phyloP scores from a whole-genome alignment of 2,329 filamentous ascomycete species.

The Parastagonospora nodorum region DNA sequence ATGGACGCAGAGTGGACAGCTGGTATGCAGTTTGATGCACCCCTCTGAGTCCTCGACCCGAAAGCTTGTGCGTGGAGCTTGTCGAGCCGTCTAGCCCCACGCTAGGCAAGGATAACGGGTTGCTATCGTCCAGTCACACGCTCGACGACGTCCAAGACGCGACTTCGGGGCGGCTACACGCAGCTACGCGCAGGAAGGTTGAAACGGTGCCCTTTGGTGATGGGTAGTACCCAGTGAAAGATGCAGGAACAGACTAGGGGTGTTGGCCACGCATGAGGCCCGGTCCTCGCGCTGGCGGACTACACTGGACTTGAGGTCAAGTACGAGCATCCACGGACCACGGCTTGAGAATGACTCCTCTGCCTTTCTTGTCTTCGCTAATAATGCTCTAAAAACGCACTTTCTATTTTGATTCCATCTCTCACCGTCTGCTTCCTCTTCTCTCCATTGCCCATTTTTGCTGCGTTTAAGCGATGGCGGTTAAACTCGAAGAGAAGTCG shows the following conservation, averaged over 20 bases:
- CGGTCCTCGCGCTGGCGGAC: slow-evolving; percentile 25
- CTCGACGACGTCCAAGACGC: slow-evolving; percentile 27
- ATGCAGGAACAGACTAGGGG: slow-evolving; percentile 37
- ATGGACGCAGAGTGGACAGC: slow-evolving; percentile 13
- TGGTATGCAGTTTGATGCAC: slow-evolving; percentile 24
- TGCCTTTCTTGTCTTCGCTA: slow-evolving; percentile 26
- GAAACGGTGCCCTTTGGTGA: slow-evolving; percentile 22
- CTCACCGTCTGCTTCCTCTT: slow-evolving; percentile 9
- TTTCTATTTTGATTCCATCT: slow-evolving; percentile 18
- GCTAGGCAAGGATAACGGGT: slow-evolving; percentile 21
- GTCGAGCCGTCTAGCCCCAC: slow-evolving; percentile 18
- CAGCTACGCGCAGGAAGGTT: slow-evolving; percentile 20
- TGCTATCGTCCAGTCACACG: slow-evolving; percentile 27
- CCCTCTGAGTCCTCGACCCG: slow-evolving; percentile 18
- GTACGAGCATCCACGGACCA: slow-evolving; percentile 11
- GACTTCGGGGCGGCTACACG: slow-evolving; percentile 32
- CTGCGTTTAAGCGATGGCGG: slow-evolving; percentile 29
- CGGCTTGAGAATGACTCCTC: slow-evolving; percentile 26
- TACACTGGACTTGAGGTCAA: slow-evolving; percentile 17
- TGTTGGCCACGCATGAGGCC: slow-evolving; percentile 37
- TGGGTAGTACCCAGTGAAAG: slow-evolving; percentile 36
- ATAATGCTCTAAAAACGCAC: slow-evolving; percentile 22
- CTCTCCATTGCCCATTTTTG: slow-evolving; percentile 10
- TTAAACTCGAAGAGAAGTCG: slow-evolving; percentile 20
- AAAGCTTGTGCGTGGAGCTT: slow-evolving; percentile 23